These are phyloP conservation scores for Cordyceps militaris DNA, from an alignment of 2,329 filamentous ascomycete species.

Conservation along the genomic window DNA sequence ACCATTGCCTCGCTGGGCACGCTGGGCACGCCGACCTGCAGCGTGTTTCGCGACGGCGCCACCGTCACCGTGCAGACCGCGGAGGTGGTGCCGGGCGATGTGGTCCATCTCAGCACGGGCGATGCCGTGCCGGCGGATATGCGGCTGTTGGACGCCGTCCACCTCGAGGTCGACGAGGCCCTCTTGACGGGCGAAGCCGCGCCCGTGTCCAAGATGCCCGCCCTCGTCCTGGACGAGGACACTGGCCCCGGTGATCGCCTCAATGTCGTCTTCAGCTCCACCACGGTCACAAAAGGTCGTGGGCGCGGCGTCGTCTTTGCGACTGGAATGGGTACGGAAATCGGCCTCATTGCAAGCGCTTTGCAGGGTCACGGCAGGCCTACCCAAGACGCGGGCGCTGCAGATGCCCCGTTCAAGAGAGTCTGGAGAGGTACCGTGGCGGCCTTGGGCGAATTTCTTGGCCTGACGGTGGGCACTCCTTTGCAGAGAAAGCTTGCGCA, in stretches of 20 bases:
- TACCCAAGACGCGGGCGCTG: not conserved
- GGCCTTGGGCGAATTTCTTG: slow-evolving; percentile 34
- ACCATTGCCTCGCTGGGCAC: slow-evolving; percentile 34
- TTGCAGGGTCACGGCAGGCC: slow-evolving; percentile 23
- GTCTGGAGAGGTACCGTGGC: slow-evolving; percentile 9
- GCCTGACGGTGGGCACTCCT: slow-evolving; percentile 52
- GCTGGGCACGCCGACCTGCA: slow-evolving; percentile 30
- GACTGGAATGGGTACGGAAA: slow-evolving; percentile 53
- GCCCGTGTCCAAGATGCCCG: slow-evolving; percentile 43
- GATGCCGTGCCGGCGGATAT: slow-evolving; percentile 52
- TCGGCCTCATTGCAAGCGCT: slow-evolving; percentile 47
- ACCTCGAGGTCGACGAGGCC: slow-evolving; percentile 57
- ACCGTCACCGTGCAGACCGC: slow-evolving; percentile 26
- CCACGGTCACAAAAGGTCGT: slow-evolving; percentile 50
- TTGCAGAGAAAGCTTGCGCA: slow-evolving; percentile 61
- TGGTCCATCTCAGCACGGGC: slow-evolving; percentile 42
- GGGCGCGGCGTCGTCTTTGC: slow-evolving; percentile 52
- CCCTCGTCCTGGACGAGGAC: slow-evolving; percentile 30
- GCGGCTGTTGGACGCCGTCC: slow-evolving; percentile 47
- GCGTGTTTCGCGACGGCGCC: slow-evolving; percentile 31
- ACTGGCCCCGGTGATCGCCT: slow-evolving; percentile 43
- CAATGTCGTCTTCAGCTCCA: slow-evolving; percentile 50
- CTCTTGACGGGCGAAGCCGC: slow-evolving; percentile 54
- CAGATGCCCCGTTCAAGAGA: slow-evolving; percentile 4
- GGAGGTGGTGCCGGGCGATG: slow-evolving; percentile 48